phyloP scores from a whole-genome alignment of 179 eudicot genomes.

The Silene coronaria region DNA sequence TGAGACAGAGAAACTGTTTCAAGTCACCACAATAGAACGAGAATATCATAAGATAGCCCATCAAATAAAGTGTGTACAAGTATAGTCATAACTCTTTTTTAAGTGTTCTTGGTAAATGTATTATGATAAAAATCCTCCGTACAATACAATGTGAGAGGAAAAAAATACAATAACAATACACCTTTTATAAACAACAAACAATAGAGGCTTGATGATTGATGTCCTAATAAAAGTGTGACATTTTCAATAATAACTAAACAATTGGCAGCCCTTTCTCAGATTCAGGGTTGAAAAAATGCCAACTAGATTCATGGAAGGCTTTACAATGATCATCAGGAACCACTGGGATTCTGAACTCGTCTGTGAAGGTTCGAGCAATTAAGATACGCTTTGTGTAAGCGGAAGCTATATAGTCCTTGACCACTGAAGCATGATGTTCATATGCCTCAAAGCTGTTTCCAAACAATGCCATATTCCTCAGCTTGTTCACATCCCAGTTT shows the following conservation, averaged over 20 bases:
- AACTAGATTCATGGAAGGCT: slow-evolving; percentile 68
- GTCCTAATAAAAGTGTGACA: background rate
- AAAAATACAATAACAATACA: background rate
- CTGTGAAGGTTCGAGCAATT: slow-evolving; percentile 38
- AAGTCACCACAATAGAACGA: too few relatives aligned
- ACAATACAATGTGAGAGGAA: too few relatives aligned
- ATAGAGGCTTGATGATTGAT: background rate
- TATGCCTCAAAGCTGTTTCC: slow-evolving; percentile 75
- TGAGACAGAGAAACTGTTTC: too few relatives aligned
- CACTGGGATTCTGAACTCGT: slow-evolving; percentile 42
- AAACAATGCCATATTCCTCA: slow-evolving; percentile 46
- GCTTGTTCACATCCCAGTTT: slow-evolving; percentile 44
- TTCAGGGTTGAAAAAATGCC: slow-evolving; percentile 63
- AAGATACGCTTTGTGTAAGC: slow-evolving; percentile 47
- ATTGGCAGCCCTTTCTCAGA: slow-evolving; percentile 29
- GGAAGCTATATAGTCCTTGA: slow-evolving; percentile 33
- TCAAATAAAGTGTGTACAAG: too few relatives aligned
- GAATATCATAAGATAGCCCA: too few relatives aligned
- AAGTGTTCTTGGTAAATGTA: too few relatives aligned
- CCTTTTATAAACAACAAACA: background rate
- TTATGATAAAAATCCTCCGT: too few relatives aligned
- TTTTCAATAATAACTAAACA: slow-evolving; percentile 17
- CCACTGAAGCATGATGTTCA: slow-evolving; percentile 35
- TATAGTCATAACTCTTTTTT: too few relatives aligned
- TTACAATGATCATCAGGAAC: slow-evolving; percentile 52